These are phyloP conservation scores for Chalciporus chontae DNA, from an alignment of 768 basidiomycete genomes.

Conservation along the genomic window DNA sequence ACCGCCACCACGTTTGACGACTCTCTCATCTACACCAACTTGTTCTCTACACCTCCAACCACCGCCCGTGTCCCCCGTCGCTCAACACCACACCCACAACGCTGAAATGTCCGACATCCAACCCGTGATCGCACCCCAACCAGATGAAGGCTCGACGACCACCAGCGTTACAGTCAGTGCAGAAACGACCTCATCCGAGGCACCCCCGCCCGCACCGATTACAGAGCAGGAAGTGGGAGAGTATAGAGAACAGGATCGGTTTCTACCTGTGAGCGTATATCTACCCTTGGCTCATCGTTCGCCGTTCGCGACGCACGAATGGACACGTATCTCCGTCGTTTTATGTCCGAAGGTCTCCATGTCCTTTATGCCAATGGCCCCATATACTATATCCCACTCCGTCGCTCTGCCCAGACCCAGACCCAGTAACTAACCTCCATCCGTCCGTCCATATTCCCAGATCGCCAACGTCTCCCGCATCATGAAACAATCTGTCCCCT, in stretches of 20 bases:
- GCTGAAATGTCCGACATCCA: conserved; percentile 30
- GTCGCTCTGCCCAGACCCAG: too few species aligned
- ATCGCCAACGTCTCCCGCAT: conserved; percentile 98
- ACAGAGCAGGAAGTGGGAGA: conserved; percentile 93
- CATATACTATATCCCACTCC: too few species aligned
- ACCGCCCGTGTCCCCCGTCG: too few species aligned
- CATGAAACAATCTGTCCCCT: conserved; percentile 90
- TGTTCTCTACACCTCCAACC: too few species aligned
- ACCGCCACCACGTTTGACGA: not conserved
- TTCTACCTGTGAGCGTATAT: conserved; percentile 69
- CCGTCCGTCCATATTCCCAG: conserved; percentile 35
- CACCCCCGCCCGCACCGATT: conserved; percentile 63
- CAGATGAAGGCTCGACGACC: conserved; percentile 34
- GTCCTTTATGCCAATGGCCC: too few species aligned
- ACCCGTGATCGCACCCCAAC: conserved; percentile 38
- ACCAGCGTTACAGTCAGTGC: not conserved
- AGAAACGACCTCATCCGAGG: conserved; percentile 36
- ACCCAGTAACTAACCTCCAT: not conserved
- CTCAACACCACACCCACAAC: not conserved
- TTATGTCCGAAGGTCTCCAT: too few species aligned
- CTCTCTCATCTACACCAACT: not conserved
- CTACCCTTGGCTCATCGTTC: too few species aligned
- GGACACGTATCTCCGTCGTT: not conserved
- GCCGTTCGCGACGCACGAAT: too few species aligned
- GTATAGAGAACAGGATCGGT: conserved; percentile 93